Conservation (phyloP, 2,329 filamentous ascomycete species). For the Ophiostoma perfectum region DNA sequence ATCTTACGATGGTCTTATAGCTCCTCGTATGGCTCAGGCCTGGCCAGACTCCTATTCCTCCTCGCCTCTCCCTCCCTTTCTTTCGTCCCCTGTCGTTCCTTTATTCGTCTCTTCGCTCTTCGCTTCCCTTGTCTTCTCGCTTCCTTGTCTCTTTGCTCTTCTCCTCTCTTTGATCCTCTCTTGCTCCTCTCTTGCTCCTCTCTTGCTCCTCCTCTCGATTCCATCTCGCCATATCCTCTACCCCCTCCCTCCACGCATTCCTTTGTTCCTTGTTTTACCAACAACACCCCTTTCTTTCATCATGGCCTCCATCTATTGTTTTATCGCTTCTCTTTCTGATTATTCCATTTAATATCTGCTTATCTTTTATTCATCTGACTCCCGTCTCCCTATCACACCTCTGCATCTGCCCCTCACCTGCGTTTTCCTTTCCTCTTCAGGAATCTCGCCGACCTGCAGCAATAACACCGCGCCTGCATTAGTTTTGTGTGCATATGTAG, state of each 20-base stretch:
- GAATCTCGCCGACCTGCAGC: slow-evolving; percentile 21
- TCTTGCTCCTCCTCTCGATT: neutral
- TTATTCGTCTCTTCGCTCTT: neutral
- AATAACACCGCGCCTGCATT: slow-evolving; percentile 21
- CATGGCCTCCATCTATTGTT: no score
- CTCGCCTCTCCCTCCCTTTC: neutral
- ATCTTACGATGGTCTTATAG: neutral
- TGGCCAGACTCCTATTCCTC: neutral
- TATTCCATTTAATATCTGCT: neutral
- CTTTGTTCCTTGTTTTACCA: neutral
- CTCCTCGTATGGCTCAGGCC: no score
- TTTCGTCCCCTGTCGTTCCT: neutral
- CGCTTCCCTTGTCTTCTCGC: no score
- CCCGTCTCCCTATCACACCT: no score
- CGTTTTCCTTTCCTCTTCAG: slow-evolving; percentile 19
- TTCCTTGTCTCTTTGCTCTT: no score
- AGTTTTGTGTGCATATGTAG: slow-evolving; percentile 14
- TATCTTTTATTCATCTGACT: neutral
- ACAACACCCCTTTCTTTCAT: no score
- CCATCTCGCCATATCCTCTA: neutral
- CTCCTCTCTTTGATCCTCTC: neutral
- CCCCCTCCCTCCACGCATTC: neutral
- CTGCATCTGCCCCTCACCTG: neutral
- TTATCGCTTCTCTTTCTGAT: no score
- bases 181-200: neutral